These are phyloP conservation scores for Phytophthora litchii DNA, from an alignment of 352 stramenopile genomes.

Conservation along the genomic window DNA sequence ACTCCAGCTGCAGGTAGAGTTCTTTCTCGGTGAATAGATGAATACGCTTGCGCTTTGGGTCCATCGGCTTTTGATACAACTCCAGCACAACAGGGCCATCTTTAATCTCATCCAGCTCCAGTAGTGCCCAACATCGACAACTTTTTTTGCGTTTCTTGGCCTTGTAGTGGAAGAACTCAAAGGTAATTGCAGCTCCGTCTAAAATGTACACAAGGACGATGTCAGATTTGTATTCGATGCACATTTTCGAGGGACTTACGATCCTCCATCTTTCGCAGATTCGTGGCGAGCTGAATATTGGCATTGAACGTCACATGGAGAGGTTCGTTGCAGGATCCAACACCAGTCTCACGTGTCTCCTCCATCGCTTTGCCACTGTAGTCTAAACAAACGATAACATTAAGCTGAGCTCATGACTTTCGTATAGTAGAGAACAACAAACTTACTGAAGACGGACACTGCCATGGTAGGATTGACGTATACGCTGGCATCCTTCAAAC, in stretches of 20 bases:
- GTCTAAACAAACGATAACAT: conserved; percentile 24
- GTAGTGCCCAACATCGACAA: conserved; percentile 71
- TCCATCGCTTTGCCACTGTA: conserved; percentile 59
- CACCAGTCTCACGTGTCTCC: conserved; percentile 54
- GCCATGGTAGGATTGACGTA: conserved; percentile 73
- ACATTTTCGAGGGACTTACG: conserved; percentile 34
- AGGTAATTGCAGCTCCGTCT: conserved; percentile 67
- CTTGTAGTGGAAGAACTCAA: conserved; percentile 83
- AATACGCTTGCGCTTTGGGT: conserved; percentile 66
- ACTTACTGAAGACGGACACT: conserved; percentile 63
- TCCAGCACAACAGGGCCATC: conserved; percentile 48
- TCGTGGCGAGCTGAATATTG: conserved; percentile 53
- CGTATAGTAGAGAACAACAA: not conserved
- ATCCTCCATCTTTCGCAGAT: conserved; percentile 53
- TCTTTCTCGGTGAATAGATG: conserved; percentile 79
- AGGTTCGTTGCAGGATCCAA: conserved; percentile 43
- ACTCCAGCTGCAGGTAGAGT: conserved; percentile 64
- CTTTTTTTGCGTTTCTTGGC: conserved; percentile 80
- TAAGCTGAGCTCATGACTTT: not conserved
- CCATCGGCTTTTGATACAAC: conserved; percentile 76
- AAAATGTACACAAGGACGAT: conserved; percentile 2
- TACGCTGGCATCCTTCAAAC: conserved; percentile 64
- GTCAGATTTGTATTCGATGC: not conserved
- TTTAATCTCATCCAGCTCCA: conserved; percentile 75
- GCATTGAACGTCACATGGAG: conserved; percentile 59